Percentiles rank a stretch among this genome's conserved stretches.
Conservation (phyloP, 2,329 filamentous ascomycete species). For the Trichothecium roseum region DNA sequence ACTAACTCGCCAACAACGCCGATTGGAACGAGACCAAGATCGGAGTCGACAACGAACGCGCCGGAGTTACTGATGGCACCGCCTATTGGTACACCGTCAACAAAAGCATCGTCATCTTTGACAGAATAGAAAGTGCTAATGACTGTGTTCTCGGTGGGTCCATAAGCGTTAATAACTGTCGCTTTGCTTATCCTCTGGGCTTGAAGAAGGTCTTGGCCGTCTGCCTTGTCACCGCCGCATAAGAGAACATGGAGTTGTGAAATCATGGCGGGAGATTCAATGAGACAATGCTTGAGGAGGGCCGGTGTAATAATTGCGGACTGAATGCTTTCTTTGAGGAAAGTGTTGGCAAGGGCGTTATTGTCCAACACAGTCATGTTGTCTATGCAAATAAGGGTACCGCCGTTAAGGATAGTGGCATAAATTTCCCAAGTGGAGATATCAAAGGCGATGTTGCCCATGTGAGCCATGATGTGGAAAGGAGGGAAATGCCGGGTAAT, state of each 20-base stretch:
- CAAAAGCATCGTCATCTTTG: not conserved
- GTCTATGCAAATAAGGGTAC: constrained; percentile 7
- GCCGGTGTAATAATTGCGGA: constrained; percentile 7
- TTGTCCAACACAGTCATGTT: constrained; percentile 4
- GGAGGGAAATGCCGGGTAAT: not conserved
- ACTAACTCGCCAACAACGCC: constrained; percentile 17
- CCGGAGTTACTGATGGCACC: constrained; percentile 10
- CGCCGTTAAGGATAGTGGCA: constrained; percentile 7
- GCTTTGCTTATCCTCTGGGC: not conserved
- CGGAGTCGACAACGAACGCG: constrained; percentile 12
- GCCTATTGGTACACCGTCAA: constrained; percentile 11
- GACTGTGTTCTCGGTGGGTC: constrained; percentile 10
- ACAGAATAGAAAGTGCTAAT: constrained; percentile 6
- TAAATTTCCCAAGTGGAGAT: constrained; percentile 7
- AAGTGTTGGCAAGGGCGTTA: constrained; percentile 2
- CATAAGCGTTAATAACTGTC: constrained; percentile 7
- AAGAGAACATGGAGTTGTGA: constrained; percentile 4
- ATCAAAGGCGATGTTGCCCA: constrained; percentile 7
- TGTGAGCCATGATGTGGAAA: constrained; percentile 1
- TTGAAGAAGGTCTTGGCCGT: not conserved
- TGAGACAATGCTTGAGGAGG: constrained; percentile 11
- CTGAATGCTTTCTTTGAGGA: constrained; percentile 6
- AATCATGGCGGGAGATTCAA: constrained; percentile 4
- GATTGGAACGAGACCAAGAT: constrained; percentile 11
- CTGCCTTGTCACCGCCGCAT: constrained; percentile 11